Evolutionary conservation across 805 yeast species (phyloP).

Genomic region (Ascoidea asiatica): DNA sequence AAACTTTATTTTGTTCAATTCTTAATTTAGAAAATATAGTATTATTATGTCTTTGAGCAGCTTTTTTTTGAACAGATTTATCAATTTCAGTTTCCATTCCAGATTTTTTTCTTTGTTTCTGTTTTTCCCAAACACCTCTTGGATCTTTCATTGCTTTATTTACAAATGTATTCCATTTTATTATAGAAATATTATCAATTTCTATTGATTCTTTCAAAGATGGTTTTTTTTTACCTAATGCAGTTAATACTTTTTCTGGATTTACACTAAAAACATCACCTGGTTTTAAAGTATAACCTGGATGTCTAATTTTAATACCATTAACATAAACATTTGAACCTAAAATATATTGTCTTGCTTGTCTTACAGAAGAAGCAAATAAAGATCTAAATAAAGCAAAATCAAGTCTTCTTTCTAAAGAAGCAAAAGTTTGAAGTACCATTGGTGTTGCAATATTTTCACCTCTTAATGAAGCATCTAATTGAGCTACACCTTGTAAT

Average conservation of each 20-base stretch:
- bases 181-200: constrained; percentile 59
- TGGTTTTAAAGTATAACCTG: constrained; percentile 61
- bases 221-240: constrained; percentile 81
- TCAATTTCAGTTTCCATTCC: constrained; percentile 18
- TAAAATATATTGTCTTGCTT: constrained; percentile 78
- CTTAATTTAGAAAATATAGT: no score
- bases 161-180: constrained; percentile 66
- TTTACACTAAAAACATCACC: constrained; percentile 82
- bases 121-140: constrained; percentile 21
- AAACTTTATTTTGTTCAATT: constrained; percentile 1
- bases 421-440: constrained; percentile 79
- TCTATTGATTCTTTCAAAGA: constrained; percentile 50
- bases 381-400: constrained; percentile 81
- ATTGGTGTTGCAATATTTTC: constrained; percentile 57
- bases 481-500: constrained; percentile 75
- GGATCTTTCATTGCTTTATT: constrained; percentile 37
- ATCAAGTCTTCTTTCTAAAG: constrained; percentile 79
- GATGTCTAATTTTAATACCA: constrained; percentile 65
- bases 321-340: constrained; percentile 78
- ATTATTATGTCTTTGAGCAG: no score
- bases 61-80: constrained; percentile 21
- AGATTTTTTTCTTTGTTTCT: constrained; percentile 20
- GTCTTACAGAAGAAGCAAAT: constrained; percentile 89
- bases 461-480: constrained; percentile 68
- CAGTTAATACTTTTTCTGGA: constrained; percentile 75